A percentile compares a stretch with the other conserved stretches of the same genome.
These are phyloP conservation scores for Bremia lactucae DNA, from an alignment of 352 stramenopile genomes.

Conservation along the genomic window DNA sequence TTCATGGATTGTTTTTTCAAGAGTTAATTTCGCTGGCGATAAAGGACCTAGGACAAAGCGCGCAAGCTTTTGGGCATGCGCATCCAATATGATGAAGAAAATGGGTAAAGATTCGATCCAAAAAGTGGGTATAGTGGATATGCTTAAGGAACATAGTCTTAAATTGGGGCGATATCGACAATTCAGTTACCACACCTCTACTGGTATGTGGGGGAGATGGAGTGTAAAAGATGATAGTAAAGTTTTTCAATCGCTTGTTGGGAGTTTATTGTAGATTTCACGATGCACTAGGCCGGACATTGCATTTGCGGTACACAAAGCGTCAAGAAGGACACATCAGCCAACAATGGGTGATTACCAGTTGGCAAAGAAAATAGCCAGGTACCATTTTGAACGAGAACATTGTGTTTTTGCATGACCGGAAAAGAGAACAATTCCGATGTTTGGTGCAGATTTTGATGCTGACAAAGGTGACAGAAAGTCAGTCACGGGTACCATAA, in stretches of 20 bases:
- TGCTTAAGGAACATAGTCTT: conserved; percentile 12
- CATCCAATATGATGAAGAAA: conserved; percentile 1
- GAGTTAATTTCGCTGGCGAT: conserved; percentile 9
- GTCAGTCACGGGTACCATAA: neutral
- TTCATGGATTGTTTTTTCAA: conserved; percentile 7
- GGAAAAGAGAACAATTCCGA: conserved; percentile 3
- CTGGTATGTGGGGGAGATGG: neutral
- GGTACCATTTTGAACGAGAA: too few species aligned
- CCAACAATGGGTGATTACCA: conserved; percentile 5
- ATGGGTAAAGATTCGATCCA: conserved; percentile 14
- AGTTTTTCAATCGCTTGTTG: conserved; percentile 26
- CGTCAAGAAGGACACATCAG: conserved; percentile 2
- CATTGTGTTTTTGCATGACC: too few species aligned
- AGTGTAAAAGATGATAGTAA: neutral
- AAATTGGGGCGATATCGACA: conserved; percentile 10
- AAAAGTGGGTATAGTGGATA: conserved; percentile 7
- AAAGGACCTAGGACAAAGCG: conserved; percentile 18
- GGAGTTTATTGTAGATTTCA: conserved; percentile 20
- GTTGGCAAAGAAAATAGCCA: too few species aligned
- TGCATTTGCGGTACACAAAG: conserved; percentile 14
- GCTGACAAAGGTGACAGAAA: neutral
- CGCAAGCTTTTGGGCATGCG: conserved; percentile 23
- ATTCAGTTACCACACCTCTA: neutral
- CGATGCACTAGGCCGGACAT: conserved; percentile 22
- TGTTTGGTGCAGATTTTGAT: too few species aligned